Base-by-base conservation (phyloP, 164 flowering plant species). In the Houttuynia cordata region DNA sequence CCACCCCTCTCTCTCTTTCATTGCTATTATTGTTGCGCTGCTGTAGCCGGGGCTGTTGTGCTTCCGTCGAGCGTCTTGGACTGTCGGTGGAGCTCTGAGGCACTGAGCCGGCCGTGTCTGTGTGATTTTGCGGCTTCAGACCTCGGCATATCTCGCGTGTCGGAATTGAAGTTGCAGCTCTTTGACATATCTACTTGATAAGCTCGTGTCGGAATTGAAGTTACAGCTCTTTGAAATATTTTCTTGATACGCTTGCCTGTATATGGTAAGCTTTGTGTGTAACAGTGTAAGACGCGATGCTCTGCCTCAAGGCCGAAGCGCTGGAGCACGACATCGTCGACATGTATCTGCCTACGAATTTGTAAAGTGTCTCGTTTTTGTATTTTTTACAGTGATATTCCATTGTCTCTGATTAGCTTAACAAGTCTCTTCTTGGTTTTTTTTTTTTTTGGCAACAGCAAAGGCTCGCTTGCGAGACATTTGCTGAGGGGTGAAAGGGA, bases 271-370 rank as follows among this genome's bases (percentile, higher is more conserved):
- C 37, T 45, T 45, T 17, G 49, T 45, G 17, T 45, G 49, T 45
- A 45, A 37, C 56, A 15, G 17, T 45, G 49, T 45, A 45, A 37
- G 61, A 15, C 56, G 51, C 61, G 62, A 69, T 69, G 72, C 72
- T 69, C 21, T 69, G 72, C 51, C 68, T 69, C 62, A 69, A 69
- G 21, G 62, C 72, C 21, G 68, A 69, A 58, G 58, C 65, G 37
- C 58, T 65, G 22, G 62, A 19, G 5, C 57, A 67, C 53, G 70
- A 60, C 56, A 23, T 60, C 21, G 63, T 24, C 8, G 24, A 57
- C 21, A 57, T 51, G 47, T 24, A 56, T 45, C 58, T 65, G 40
- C 68, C 65, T 19, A 39, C 65, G 21, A 65, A 57, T 57, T 65
- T 69, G 68, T 64, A 61, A 56, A 18, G n/a, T 10, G 1, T 7